Conservation (phyloP, 2,329 filamentous ascomycete genomes). For the Colletotrichum spinosum region DNA sequence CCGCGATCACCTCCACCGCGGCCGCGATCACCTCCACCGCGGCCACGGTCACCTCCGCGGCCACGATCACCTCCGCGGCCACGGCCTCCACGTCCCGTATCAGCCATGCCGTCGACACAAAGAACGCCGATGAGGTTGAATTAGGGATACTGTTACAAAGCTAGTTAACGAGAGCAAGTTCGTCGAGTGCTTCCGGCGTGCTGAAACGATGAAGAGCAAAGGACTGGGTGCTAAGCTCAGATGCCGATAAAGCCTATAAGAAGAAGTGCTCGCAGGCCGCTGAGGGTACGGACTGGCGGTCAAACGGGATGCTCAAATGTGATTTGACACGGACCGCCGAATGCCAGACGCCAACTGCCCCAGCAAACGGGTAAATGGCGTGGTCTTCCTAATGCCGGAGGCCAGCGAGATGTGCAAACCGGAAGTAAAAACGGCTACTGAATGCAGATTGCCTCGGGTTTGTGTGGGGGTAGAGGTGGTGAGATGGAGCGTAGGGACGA, state of each 20-base stretch:
- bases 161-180: neutral
- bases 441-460: neutral
- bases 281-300: neutral
- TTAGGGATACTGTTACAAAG: neutral
- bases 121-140: neutral
- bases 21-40: slow-evolving; percentile 7
- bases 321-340: neutral
- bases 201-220: neutral
- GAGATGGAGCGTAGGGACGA: neutral
- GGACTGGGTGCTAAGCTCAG: neutral
- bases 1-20: slow-evolving; percentile 19
- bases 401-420: slow-evolving; percentile 15
- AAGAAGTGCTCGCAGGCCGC: neutral
- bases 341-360: neutral
- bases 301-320: slow-evolving; percentile 2
- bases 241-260: neutral
- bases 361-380: neutral
- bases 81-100: slow-evolving; percentile 29
- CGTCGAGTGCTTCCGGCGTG: too few relatives aligned
- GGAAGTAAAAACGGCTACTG: neutral
- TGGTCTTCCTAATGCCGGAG: slow-evolving; percentile 12
- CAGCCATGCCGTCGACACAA: slow-evolving; percentile 16
- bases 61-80: slow-evolving; percentile 13
- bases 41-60: slow-evolving; percentile 7
- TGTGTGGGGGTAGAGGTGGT: slow-evolving; percentile 1